Evolutionary conservation across 2,329 filamentous ascomycete genomes (phyloP).

Genomic region (Aspergillus jensenii): DNA sequence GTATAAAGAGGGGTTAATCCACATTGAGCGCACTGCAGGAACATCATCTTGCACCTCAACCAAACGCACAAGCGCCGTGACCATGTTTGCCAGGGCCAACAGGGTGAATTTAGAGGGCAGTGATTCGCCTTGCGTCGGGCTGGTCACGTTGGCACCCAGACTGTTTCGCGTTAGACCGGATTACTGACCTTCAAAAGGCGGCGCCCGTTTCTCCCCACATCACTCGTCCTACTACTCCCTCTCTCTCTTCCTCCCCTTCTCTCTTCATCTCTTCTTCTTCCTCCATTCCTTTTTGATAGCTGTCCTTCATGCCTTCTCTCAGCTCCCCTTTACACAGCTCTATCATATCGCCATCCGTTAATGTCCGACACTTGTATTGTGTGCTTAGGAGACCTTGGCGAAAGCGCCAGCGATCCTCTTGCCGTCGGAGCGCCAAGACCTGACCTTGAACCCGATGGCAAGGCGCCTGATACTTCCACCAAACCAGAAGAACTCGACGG

Average conservation of each 20-base stretch:
- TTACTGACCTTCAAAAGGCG: slow-evolving; percentile 43
- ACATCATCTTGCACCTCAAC: slow-evolving; percentile 5
- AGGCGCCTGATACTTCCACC: slow-evolving; percentile 24
- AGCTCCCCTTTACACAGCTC: slow-evolving; percentile 28
- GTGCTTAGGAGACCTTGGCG: slow-evolving; percentile 68
- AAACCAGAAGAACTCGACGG: slow-evolving; percentile 29
- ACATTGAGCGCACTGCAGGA: slow-evolving; percentile 6
- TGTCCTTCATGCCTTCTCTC: slow-evolving; percentile 42
- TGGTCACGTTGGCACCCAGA: slow-evolving; percentile 39
- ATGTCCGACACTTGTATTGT: slow-evolving; percentile 72
- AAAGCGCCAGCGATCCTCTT: slow-evolving; percentile 53
- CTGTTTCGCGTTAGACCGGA: slow-evolving; percentile 40
- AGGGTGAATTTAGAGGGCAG: slow-evolving; percentile 9
- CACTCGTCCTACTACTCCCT: slow-evolving; percentile 22
- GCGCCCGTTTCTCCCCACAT: slow-evolving; percentile 31
- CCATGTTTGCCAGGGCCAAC: slow-evolving; percentile 4
- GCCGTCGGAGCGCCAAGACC: slow-evolving; percentile 45
- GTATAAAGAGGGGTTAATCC: slow-evolving; percentile 2
- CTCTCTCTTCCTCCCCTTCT: slow-evolving; percentile 23
- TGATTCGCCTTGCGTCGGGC: slow-evolving; percentile 17
- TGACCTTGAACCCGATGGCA: slow-evolving; percentile 34
- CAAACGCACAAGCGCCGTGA: not conserved
- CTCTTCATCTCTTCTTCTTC: slow-evolving; percentile 18
- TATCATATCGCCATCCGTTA: slow-evolving; percentile 31
- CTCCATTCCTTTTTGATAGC: slow-evolving; percentile 18